Conservation (phyloP, 2,329 filamentous ascomycete genomes). For the Neobulgaria alba region DNA sequence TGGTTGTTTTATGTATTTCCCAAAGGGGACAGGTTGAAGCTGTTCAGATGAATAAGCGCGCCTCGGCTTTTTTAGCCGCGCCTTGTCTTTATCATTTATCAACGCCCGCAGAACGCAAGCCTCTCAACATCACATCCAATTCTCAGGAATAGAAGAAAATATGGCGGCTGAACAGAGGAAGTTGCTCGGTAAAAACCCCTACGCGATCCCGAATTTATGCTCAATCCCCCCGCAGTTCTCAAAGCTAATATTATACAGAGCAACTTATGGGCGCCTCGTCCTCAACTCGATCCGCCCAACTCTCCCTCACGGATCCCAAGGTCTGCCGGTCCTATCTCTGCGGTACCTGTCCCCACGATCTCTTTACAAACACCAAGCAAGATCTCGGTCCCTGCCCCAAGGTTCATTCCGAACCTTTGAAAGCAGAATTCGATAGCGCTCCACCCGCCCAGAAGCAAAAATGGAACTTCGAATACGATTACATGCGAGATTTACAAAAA, state of each 20-base stretch:
- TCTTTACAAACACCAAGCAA: conserved; percentile 99
- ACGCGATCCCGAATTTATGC: not conserved
- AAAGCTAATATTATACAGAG: conserved; percentile 45
- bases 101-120: conserved; percentile 3
- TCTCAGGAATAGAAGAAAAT: conserved; percentile 14
- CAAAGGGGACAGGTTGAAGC: conserved; percentile 1
- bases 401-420: conserved; percentile 79
- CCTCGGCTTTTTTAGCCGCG: conserved; percentile 12
- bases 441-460: conserved; percentile 53
- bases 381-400: conserved; percentile 86
- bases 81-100: conserved; percentile 7
- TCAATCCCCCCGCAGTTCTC: not conserved
- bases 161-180: conserved; percentile 98
- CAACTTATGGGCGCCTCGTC: conserved; percentile 81
- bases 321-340: conserved; percentile 91
- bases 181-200: conserved; percentile 59
- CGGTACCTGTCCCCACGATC: conserved; percentile 93
- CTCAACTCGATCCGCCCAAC: conserved; percentile 65
- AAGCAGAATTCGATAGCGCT: conserved; percentile 76
- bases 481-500: conserved; percentile 89
- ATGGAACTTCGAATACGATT: conserved; percentile 92
- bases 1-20: conserved; percentile 1
- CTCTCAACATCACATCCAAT: not conserved
- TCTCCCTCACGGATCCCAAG: conserved; percentile 84
- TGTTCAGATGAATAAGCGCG: conserved; percentile 5